Base-by-base conservation (phyloP, 2,329 filamentous ascomycete genomes). In the Dactylonectria estremocensis region DNA sequence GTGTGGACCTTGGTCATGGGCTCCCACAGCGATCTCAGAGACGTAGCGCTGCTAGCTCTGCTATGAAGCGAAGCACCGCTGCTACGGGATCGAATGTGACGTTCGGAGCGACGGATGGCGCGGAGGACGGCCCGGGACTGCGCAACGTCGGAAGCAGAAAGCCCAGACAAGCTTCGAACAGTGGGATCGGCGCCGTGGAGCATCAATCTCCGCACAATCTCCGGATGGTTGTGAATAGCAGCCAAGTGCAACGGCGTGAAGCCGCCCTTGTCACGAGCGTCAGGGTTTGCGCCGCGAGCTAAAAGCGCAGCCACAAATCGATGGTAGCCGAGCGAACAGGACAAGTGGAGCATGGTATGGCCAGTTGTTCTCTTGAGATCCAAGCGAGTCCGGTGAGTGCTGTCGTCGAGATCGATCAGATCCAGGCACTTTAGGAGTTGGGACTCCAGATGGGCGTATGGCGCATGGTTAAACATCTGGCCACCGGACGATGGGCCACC, bases 241-340 rank as follows among this genome's bases (percentile, higher is more conserved):
- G 94, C 94, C 77, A 95, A 88, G 79, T 97, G 93, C 83, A 97
- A 87, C 14, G 94, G 90, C 5, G 93, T 94, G 80, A 94, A 95
- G 22, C 94, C 94, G 56, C 92, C 92, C 69, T 90, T 92, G 77
- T 97, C 94, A 62, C 90, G 88, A 43, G 90, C 84, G 74, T 95
- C 91, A 1, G 92, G 90, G 75, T 92, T 92, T 20, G 93, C 93
- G n/a, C 93, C 93, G 70, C 93, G 88, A 10, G 91, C 92, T 20
- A 97, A 83, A 28, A 97, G 86, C 33, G 91, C 93, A 13, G 92
- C 92, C 56, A 93, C 93, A 70, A 97, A 92, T 53, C 92, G 89
- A 69, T 91, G 88, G 72, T 94, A 88, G 6, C 93, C 93, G 13
- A 95, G 83, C 9, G 92, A 92, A 72, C 91, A 93, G 2, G 93